Percentiles rank a stretch among this genome's conserved stretches.
These are phyloP conservation scores for Nemania sp. DNA, from an alignment of 2,329 filamentous ascomycete species.

Conservation along the genomic window DNA sequence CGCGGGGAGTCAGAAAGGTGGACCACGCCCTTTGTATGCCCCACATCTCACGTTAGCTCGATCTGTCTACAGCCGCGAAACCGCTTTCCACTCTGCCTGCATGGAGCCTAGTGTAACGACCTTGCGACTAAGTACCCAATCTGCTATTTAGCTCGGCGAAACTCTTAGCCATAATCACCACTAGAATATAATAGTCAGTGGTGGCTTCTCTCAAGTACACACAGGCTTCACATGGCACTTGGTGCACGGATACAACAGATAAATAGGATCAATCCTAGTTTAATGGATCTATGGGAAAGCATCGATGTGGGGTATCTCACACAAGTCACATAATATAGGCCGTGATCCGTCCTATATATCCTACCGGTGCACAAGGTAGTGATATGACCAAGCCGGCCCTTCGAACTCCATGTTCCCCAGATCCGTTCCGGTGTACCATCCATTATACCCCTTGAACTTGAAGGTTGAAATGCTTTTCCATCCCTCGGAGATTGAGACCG, in stretches of 20 bases:
- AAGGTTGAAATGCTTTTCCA: neutral
- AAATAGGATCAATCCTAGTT: neutral
- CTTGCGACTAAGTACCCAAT: too few relatives aligned
- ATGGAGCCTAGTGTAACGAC: too few relatives aligned
- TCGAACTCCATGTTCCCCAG: constrained; percentile 14
- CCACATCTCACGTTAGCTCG: neutral
- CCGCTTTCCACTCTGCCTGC: too few relatives aligned
- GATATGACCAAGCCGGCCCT: constrained; percentile 17
- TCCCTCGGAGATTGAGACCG: neutral
- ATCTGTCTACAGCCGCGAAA: neutral
- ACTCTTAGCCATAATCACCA: too few relatives aligned
- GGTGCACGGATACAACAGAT: too few relatives aligned
- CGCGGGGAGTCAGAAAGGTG: constrained; percentile 22
- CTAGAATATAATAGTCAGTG: too few relatives aligned
- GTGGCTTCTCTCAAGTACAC: too few relatives aligned
- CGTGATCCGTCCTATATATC: constrained; percentile 20
- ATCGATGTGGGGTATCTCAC: constrained; percentile 19
- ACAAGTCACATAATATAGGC: constrained; percentile 17
- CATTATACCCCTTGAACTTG: constrained; percentile 1
- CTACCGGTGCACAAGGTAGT: constrained; percentile 17
- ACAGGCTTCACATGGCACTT: too few relatives aligned
- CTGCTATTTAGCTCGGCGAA: too few relatives aligned
- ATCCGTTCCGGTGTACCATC: neutral
- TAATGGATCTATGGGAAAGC: neutral
- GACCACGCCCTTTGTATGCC: too few relatives aligned